These are phyloP conservation scores for Yueomyces sp. DNA, from an alignment of 805 yeast genomes.

Conservation along the genomic window DNA sequence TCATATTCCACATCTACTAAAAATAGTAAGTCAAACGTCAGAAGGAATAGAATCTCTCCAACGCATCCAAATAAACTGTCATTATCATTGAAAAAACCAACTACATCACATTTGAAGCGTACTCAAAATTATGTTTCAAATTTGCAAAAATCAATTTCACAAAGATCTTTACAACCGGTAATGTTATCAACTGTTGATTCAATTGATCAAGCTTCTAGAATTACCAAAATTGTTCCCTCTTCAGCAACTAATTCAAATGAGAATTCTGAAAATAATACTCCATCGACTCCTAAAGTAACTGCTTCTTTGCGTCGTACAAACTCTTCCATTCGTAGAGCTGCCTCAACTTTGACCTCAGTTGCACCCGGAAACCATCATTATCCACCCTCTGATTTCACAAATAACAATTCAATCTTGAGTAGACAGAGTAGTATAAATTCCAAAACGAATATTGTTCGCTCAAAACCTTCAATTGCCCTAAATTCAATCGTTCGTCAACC, in stretches of 20 bases:
- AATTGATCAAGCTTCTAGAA: background rate
- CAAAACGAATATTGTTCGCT: constrained; percentile 11
- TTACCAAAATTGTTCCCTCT: background rate
- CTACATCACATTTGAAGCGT: constrained; percentile 18
- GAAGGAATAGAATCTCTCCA: background rate
- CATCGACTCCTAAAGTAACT: constrained; percentile 1
- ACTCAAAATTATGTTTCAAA: constrained; percentile 18
- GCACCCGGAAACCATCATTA: background rate
- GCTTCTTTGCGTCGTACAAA: constrained; percentile 22
- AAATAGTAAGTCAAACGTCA: constrained; percentile 4
- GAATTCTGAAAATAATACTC: background rate
- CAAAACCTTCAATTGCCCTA: constrained; percentile 15
- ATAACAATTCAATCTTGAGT: constrained; percentile 2
- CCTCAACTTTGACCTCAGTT: constrained; percentile 19
- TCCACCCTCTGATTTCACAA: background rate
- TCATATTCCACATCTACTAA: background rate
- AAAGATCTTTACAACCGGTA: constrained; percentile 11
- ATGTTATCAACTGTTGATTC: background rate
- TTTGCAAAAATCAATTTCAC: constrained; percentile 16
- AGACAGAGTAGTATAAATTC: constrained; percentile 1
- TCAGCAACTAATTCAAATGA: background rate
- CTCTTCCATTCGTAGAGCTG: constrained; percentile 26
- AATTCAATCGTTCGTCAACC: constrained; percentile 21
- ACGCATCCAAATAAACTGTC: background rate
- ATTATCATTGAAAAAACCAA: constrained; percentile 7